These are phyloP conservation scores for Backusella morwellensis DNA, from an alignment of 192 early-diverging fungal genomes.

Conservation along the genomic window DNA sequence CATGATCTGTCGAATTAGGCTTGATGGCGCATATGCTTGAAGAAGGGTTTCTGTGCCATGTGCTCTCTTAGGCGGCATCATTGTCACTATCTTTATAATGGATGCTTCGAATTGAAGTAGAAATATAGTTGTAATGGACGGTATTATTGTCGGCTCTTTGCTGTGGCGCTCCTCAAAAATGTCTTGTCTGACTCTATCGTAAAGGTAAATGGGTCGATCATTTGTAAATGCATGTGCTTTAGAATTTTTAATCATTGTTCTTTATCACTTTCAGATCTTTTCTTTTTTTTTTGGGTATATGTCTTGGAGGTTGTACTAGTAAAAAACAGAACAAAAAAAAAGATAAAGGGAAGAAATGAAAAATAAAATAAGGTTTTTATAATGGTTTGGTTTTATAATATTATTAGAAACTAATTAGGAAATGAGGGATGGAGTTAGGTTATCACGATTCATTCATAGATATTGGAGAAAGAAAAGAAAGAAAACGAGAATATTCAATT, in stretches of 20 bases:
- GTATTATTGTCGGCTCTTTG: background rate
- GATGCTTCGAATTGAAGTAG: constrained; percentile 8
- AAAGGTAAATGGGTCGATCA: background rate
- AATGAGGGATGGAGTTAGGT: background rate
- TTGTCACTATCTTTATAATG: background rate
- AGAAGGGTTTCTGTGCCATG: background rate
- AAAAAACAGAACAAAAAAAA: background rate
- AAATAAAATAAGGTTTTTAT: background rate
- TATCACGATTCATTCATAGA: background rate
- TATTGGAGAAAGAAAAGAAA: background rate
- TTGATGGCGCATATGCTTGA: background rate
- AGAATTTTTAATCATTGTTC: background rate
- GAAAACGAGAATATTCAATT: background rate
- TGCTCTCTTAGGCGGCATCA: background rate
- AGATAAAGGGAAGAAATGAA: background rate
- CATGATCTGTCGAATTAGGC: background rate
- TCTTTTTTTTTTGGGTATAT: background rate
- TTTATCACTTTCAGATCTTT: background rate
- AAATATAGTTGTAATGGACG: constrained; percentile 7
- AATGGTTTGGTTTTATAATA: background rate
- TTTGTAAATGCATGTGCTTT: background rate
- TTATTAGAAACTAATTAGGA: background rate
- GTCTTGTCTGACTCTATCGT: background rate
- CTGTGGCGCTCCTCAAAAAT: background rate
- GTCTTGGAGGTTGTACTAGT: background rate